Base-by-base conservation (phyloP, 164 flowering plant genomes). In the Sextonia rubra region DNA sequence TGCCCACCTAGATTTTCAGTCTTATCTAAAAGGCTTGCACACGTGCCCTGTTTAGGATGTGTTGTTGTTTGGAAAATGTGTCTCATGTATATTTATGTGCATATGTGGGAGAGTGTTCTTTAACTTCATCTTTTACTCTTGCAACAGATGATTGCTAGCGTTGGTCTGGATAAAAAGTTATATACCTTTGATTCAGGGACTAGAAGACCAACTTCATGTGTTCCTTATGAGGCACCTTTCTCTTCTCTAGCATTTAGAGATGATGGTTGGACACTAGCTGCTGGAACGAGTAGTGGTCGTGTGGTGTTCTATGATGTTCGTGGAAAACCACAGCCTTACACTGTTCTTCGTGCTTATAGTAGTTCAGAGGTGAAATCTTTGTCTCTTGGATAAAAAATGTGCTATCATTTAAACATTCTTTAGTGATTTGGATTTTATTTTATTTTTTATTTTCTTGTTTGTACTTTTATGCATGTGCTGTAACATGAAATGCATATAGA, bases 231-330 rank as follows among this genome's bases (percentile, higher is more conserved):
- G 76, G 89, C 92, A 62, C 99, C 98, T 55, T 92, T 96, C 80
- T 87, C 97, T 70, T 96, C 99, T 24, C 68, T 96, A 82, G 94
- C 97, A 67, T 90, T 87, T 78, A 86, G 87, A 86, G 99, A 96
- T 83, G 98, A 93, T 80, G 98, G 97, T 74, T 86, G 80, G 85
- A 80, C 81, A 73, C 82, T 96, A 71, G 97, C 99, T 70, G 97
- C 95, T 80, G 99, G 99, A 77, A 96, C 99, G 72, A 87, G 86
- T 79, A 85, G 76, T 83, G 99, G 99, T 3, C 85, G 89, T 27
- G 88, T 96, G 47, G 98, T 89, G 12, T 91, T 96, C 74, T 96
- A 96, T 81, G 99, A 96, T 79, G 86, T 93, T 67, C 99, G 99
- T 69, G 98, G 94, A 77, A 96, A 93, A 78, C 93, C 92, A 74